Base-by-base conservation (phyloP, 768 basidiomycete species). In the Leucocoprinus leucothites region DNA sequence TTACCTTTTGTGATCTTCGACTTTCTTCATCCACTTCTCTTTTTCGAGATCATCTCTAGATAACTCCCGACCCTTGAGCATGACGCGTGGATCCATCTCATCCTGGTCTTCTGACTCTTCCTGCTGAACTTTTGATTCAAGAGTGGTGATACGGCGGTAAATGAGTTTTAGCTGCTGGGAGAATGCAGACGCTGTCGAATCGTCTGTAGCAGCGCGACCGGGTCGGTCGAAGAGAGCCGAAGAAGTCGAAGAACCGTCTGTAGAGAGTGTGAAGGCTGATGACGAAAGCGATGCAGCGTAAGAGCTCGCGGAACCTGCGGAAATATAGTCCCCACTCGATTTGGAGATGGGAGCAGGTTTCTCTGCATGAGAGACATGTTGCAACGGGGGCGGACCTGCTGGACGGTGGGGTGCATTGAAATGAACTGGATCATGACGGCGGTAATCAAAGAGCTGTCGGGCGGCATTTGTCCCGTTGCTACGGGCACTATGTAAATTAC, bases 341-440 rank as follows among this genome's bases (percentile, higher is more conserved):
- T 85, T 85, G 22, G 82, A 77, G n/a, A 79, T 74, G 6, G 82
- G 81, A 0, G 74, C 61, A 0, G 79, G 75, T 5, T 79, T 79
- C 38, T 65, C 65, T 14, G 21, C 16, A 34, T 38, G 49, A 18
- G 13, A 28, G n/a, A 44, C 16, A 5, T 53, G 38, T 1, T 43
- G 48, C 62, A 65, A 47, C 54, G 55, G 5, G 60, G 48, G 6
- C 60, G 48, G 8, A 16, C 64, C 61, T 56, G 65, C 57, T 44
- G 85, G 79, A 40, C 85, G 80, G 3, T 82, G 73, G 34, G 84
- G 78, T 31, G 85, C 80, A 25, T 49, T 74, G 70, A 98, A 98
- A 9, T 88, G 82, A 28, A 94, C 82, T 0, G 97, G 93, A 67
- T 98, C 92, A 67, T 98, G 91, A 63, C 91, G 86, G 36, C 90